Evolutionary conservation across 2,329 filamentous ascomycete genomes (phyloP).

Genomic region (Hypoxylon rubiginosum): DNA sequence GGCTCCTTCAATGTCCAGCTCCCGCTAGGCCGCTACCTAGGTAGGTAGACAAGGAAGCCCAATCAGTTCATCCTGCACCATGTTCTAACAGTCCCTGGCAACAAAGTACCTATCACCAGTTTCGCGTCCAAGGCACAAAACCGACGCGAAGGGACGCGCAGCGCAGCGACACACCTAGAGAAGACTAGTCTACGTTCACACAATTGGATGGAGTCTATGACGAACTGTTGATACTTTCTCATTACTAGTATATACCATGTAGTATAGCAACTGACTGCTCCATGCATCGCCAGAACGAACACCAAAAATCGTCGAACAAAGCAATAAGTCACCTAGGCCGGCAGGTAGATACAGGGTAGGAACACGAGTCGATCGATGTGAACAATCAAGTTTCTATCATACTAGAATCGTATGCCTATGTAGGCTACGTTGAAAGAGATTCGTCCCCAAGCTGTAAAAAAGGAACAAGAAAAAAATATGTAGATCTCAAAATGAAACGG

Average conservation of each 20-base stretch:
- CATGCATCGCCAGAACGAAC: not conserved
- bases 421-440: not conserved
- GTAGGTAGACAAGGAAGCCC: too few species aligned
- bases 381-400: too few species aligned
- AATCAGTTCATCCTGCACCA: too few species aligned
- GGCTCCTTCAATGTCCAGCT: too few species aligned
- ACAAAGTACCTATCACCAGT: too few species aligned
- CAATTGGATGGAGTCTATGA: not conserved
- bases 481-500: slow-evolving; percentile 57
- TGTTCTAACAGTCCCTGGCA: too few species aligned
- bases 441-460: not conserved
- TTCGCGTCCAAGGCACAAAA: not conserved
- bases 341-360: too few species aligned
- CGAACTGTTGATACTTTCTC: not conserved
- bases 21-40: too few species aligned
- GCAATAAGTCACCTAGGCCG: not conserved
- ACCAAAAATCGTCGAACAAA: not conserved
- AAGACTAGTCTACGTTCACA: not conserved
- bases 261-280: not conserved
- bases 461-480: too few species aligned
- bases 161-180: not conserved
- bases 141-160: not conserved
- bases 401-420: not conserved
- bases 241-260: not conserved
- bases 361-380: too few species aligned